Evolutionary conservation across 2,329 filamentous ascomycete species (phyloP), one percentile per base, ranked within the genome.

Genomic region (Neoascochyta sp.): DNA sequence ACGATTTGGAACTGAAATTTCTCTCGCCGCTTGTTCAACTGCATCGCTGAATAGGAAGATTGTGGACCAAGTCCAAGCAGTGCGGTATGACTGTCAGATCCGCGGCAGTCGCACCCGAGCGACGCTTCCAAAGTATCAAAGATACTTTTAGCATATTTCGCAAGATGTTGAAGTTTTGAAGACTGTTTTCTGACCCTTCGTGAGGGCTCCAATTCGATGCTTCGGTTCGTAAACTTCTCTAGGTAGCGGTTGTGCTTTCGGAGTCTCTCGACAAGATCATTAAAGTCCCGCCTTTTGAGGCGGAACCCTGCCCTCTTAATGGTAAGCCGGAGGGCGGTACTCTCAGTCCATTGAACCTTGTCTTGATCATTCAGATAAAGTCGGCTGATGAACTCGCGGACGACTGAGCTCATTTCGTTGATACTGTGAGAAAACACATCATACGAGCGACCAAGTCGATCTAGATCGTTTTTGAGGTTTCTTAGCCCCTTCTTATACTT

Each of bases 191-290:
- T 18, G 7, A 14, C 26, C 13, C 9, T 7, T 12, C 15, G 14
- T 13, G 18, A 29, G 14, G 27, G 17, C 18, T 21, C 6, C 7
- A 29, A 29, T 22, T 29, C 27, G 9, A 29, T 29, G 18, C 27
- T 29, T 29, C 27, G 4, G 22, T 29, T 29, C 9, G 27, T 29
- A 18, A 29, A 29, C 18, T 29, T 29, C 18, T 29, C 27, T 10
- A 29, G 27, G 7, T 21, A 29, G 11, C 18, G 27, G 15, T 29
- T 29, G 11, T 29, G 27, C 18, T 29, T 29, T 18, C 22, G 27
- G 10, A 29, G 27, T 29, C 14, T 16, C 27, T 21, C 16, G 10
- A 29, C 15, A 29, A 29, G 27, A 13, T 29, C 27, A 15, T 29
- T 18, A 21, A 21, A 29, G 12, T 29, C 18, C 17, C 27, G 16